Conservation (phyloP, 768 basidiomycete genomes). For the Pisolithus albus region DNA sequence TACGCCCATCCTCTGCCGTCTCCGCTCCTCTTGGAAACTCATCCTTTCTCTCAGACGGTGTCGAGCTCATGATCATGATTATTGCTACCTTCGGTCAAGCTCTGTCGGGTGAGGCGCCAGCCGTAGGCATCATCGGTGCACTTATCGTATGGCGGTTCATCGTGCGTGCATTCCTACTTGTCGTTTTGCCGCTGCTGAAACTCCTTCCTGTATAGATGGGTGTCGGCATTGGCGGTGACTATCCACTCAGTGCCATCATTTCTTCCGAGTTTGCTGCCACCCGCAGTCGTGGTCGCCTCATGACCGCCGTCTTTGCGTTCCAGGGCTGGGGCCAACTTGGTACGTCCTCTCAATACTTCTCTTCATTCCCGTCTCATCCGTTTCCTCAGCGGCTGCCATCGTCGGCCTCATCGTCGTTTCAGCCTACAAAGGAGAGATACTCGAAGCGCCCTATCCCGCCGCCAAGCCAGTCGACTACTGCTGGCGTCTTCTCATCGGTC, state of each 20-base stretch:
- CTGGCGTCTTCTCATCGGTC: slow-evolving; percentile 86
- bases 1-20: slow-evolving; percentile 30
- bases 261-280: slow-evolving; percentile 84
- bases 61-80: slow-evolving; percentile 73
- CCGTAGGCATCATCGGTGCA: slow-evolving; percentile 66
- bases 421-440: slow-evolving; percentile 60
- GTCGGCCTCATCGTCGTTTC: slow-evolving; percentile 56
- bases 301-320: slow-evolving; percentile 81
- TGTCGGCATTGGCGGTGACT: slow-evolving; percentile 84
- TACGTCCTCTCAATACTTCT: slow-evolving; percentile 24
- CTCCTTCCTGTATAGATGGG: slow-evolving; percentile 43
- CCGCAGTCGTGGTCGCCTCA: slow-evolving; percentile 72
- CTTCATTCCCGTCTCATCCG: neutral
- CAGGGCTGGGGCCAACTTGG: slow-evolving; percentile 87
- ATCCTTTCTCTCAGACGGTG: slow-evolving; percentile 31
- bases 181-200: neutral
- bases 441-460: slow-evolving; percentile 35
- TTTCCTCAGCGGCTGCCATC: slow-evolving; percentile 49
- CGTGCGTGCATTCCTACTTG: slow-evolving; percentile 23
- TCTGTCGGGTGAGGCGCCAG: slow-evolving; percentile 58
- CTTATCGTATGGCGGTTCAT: slow-evolving; percentile 83
- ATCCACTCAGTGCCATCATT: slow-evolving; percentile 80
- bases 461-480: slow-evolving; percentile 57
- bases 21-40: neutral
- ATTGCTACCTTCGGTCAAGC: slow-evolving; percentile 75